Conservation (phyloP, 2,329 filamentous ascomycete genomes). For the Botrytis medusae region DNA sequence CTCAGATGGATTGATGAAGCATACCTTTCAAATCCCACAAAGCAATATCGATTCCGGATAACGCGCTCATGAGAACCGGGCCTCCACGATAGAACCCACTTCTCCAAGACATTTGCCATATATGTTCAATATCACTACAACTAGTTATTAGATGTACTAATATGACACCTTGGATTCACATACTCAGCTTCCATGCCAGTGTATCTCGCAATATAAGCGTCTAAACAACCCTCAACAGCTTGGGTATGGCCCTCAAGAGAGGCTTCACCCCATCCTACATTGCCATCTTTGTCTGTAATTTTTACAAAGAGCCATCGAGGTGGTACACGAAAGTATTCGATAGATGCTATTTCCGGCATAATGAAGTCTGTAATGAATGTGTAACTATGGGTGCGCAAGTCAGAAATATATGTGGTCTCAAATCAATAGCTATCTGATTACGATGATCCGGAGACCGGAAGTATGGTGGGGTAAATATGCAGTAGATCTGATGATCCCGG, state of each 20-base stretch:
- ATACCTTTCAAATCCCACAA: conserved; percentile 73
- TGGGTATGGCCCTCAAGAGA: conserved; percentile 72
- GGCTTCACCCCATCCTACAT: conserved; percentile 72
- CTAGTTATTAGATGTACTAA: conserved; percentile 1
- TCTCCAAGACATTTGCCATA: conserved; percentile 75
- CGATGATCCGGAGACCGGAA: conserved; percentile 1
- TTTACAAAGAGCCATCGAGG: conserved; percentile 79
- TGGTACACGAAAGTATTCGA: conserved; percentile 74
- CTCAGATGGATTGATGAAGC: not conserved
- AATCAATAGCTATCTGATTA: not conserved
- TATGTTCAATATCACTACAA: conserved; percentile 70
- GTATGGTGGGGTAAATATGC: conserved; percentile 6
- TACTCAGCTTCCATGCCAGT: conserved; percentile 70
- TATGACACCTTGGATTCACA: conserved; percentile 23
- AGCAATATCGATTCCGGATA: conserved; percentile 76
- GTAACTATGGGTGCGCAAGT: not conserved
- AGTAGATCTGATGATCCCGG: conserved; percentile 3
- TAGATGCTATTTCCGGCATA: conserved; percentile 63
- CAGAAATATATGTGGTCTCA: conserved; percentile 1
- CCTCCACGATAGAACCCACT: conserved; percentile 75
- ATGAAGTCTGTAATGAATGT: conserved; percentile 20
- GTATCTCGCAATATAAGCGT: conserved; percentile 63
- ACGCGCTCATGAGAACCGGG: conserved; percentile 76
- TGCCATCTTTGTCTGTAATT: conserved; percentile 64
- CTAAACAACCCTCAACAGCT: conserved; percentile 71